A percentile compares a stretch with the other conserved stretches of the same genome.
These are phyloP conservation scores for Colletotrichum sp. DNA, from an alignment of 2,329 filamentous ascomycete species.

Conservation along the genomic window DNA sequence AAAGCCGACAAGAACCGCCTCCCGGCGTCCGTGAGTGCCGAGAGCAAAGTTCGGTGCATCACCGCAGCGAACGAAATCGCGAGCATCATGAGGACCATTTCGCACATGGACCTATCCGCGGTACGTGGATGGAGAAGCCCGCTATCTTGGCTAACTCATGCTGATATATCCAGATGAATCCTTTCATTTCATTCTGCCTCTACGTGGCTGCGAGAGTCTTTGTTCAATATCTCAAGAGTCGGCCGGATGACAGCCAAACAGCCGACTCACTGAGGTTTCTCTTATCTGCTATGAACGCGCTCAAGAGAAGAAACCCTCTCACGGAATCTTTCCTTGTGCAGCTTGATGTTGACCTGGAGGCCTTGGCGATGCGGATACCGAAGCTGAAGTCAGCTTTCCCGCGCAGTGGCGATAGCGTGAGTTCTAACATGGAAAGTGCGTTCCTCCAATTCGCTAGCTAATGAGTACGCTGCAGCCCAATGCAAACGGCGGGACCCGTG, in stretches of 20 bases:
- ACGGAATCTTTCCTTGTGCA: constrained; percentile 96
- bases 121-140: constrained; percentile 58
- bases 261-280: constrained; percentile 88
- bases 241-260: constrained; percentile 82
- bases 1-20: constrained; percentile 91
- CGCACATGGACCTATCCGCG: constrained; percentile 82
- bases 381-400: constrained; percentile 61
- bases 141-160: not conserved
- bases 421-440: constrained; percentile 29
- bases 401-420: constrained; percentile 56
- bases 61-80: constrained; percentile 93
- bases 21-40: constrained; percentile 76
- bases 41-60: constrained; percentile 93
- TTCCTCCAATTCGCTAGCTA: constrained; percentile 15
- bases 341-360: constrained; percentile 88
- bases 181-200: constrained; percentile 93
- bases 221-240: constrained; percentile 93
- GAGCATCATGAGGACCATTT: constrained; percentile 93
- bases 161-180: constrained; percentile 75
- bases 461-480: constrained; percentile 31
- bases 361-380: constrained; percentile 66
- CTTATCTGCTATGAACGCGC: constrained; percentile 85
- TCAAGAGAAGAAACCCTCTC: constrained; percentile 87
- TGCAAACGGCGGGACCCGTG: constrained; percentile 23
- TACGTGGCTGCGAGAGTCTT: constrained; percentile 97